Evolutionary conservation across 2,329 filamentous ascomycete genomes (phyloP).

Genomic region (Verticillium isaacii): DNA sequence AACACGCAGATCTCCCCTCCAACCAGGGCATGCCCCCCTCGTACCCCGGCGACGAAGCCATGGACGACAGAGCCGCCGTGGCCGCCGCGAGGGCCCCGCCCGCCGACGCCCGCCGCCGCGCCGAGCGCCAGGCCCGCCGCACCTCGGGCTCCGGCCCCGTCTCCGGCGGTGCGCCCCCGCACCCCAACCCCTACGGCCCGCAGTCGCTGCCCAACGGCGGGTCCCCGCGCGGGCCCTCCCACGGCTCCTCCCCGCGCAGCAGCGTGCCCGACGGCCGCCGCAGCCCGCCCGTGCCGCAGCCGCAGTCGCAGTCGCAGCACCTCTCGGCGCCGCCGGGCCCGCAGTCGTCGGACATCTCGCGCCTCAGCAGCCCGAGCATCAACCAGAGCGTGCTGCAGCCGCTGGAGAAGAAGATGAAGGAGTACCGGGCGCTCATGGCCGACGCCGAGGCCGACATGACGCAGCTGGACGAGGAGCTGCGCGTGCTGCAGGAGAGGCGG

Average conservation of each 20-base stretch:
- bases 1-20: neutral
- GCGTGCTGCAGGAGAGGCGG: conserved; percentile 33
- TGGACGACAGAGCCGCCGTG: neutral
- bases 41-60: neutral
- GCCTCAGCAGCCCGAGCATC: conserved; percentile 39
- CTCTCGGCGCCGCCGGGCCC: neutral
- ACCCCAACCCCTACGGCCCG: neutral
- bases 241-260: neutral
- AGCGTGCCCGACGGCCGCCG: neutral
- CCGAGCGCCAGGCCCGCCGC: neutral
- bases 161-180: neutral
- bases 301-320: neutral
- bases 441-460: conserved; percentile 35
- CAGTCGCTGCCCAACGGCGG: neutral
- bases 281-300: neutral
- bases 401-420: conserved; percentile 37
- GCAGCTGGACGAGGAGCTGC: conserved; percentile 37
- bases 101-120: neutral
- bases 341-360: conserved; percentile 23
- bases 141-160: neutral
- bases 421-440: conserved; percentile 37
- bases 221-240: neutral
- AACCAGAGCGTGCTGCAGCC: conserved; percentile 37
- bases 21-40: neutral
- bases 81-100: neutral